Evolutionary conservation across 495 filamentous ascomycete species (phyloP), one percentile per base, ranked within the genome.

Genomic region (Aspergillus homomorphus): DNA sequence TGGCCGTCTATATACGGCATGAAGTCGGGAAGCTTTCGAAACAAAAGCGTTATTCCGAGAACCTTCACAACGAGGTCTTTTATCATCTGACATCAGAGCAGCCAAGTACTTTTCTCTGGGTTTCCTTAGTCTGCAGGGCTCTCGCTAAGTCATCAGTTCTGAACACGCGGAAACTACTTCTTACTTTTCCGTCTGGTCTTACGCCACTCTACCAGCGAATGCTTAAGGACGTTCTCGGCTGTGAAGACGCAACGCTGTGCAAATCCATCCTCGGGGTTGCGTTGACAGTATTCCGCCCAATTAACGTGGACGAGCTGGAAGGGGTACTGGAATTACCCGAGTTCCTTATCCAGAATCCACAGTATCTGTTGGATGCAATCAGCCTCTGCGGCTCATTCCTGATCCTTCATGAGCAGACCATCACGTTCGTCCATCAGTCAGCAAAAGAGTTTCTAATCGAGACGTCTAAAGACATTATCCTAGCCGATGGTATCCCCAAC

Each of bases 401-500:
- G 2, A 56, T 57, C 3, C 38, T 75, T 44, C 65, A 62, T 7
- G 57, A 72, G 0, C 16, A 65, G 16, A 58, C 44, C 0, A 54
- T 79, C 30, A 73, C 60, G 26, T 69, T 78, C 45, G 51, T 79
- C 14, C 73, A 79, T 61, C 73, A 75, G 54, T 79, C 76, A 0
- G 76, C 67, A 1, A 75, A 73, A 44, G 74, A 78, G 41, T 77
- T 61, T 53, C 49, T 78, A 8, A 20, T 52, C 6, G n/a, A n/a
- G n/a, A 41, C 43, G 18, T 56, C 45, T n/a, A 48, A n/a, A 4
- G 28, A 53, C 38, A 60, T 71, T 24, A 64, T 70, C 44, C 61
- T 60, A 22, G 23, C 42, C 19, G n/a, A n/a, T n/a, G 67, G 67
- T 19, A 15, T 53, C 24, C 50, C 28, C 22, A n/a, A 61, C 14